Conservation (phyloP, 768 basidiomycete genomes). For the Lactarius quietus region DNA sequence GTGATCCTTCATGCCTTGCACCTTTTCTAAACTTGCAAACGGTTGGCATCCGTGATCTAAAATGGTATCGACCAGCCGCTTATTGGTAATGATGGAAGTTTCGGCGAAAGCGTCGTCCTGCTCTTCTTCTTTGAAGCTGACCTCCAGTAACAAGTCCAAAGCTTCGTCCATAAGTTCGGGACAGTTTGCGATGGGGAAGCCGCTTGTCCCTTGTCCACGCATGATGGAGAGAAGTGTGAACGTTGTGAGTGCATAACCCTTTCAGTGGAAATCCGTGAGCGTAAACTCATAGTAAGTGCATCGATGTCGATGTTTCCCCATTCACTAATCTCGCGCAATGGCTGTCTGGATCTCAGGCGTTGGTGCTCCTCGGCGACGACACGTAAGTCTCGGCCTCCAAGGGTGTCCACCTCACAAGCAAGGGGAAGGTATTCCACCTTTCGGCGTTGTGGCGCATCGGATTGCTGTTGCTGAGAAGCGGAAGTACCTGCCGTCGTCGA, state of each 20-base stretch:
- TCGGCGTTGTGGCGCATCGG: conserved; percentile 53
- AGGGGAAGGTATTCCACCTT: conserved; percentile 89
- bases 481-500: not conserved
- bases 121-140: conserved; percentile 58
- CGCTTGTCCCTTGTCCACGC: conserved; percentile 60
- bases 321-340: conserved; percentile 68
- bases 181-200: conserved; percentile 74
- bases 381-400: conserved; percentile 79
- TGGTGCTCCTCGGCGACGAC: conserved; percentile 58
- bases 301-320: conserved; percentile 91
- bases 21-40: conserved; percentile 52
- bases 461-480: conserved; percentile 4
- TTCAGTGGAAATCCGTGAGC: conserved; percentile 80
- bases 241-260: conserved; percentile 84
- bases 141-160: conserved; percentile 81
- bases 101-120: conserved; percentile 24
- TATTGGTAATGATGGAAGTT: conserved; percentile 53
- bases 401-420: conserved; percentile 66
- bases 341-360: conserved; percentile 48
- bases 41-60: conserved; percentile 55
- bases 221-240: conserved; percentile 78
- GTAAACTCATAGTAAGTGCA: conserved; percentile 87
- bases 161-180: conserved; percentile 81
- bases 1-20: conserved; percentile 50
- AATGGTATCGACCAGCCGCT: conserved; percentile 55